These are phyloP conservation scores for Aspergillus ochraceus DNA, from an alignment of 2,329 filamentous ascomycete genomes.

Conservation along the genomic window DNA sequence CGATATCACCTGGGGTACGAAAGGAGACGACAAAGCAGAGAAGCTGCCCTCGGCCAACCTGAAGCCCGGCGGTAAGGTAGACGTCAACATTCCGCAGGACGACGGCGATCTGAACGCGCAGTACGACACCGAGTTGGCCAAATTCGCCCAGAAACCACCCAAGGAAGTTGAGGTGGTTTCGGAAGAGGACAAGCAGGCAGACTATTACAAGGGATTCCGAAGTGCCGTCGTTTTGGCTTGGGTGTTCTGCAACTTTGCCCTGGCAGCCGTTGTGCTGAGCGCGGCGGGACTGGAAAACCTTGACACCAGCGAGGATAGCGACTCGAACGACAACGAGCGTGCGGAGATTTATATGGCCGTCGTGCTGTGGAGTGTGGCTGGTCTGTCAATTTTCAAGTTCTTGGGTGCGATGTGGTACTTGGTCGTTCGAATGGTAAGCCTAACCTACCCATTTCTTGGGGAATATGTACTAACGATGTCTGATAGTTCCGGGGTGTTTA, in stretches of 20 bases:
- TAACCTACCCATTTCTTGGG: background rate
- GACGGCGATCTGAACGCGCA: conserved; percentile 93
- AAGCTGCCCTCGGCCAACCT: conserved; percentile 85
- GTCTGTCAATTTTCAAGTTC: conserved; percentile 80
- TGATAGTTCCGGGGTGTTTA: conserved; percentile 54
- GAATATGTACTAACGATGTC: conserved; percentile 4
- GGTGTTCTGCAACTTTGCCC: conserved; percentile 94
- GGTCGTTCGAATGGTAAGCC: conserved; percentile 79
- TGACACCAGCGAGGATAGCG: conserved; percentile 41
- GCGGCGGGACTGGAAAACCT: conserved; percentile 77
- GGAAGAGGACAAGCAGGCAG: conserved; percentile 81
- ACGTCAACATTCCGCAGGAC: conserved; percentile 80
- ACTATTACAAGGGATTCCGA: conserved; percentile 96
- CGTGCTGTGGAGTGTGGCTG: conserved; percentile 86
- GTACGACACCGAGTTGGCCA: conserved; percentile 79
- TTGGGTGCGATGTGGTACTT: conserved; percentile 89
- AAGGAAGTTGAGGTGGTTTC: conserved; percentile 57
- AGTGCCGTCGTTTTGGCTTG: conserved; percentile 88
- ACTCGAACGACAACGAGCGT: conserved; percentile 51
- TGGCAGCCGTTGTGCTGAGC: conserved; percentile 82
- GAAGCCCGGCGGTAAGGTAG: conserved; percentile 93
- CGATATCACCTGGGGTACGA: conserved; percentile 97
- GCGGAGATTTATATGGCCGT: conserved; percentile 83
- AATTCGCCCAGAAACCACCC: conserved; percentile 73
- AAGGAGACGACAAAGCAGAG: conserved; percentile 94